Evolutionary conservation across 2,329 filamentous ascomycete species (phyloP).

Genomic region (Stachybotrys elegans): DNA sequence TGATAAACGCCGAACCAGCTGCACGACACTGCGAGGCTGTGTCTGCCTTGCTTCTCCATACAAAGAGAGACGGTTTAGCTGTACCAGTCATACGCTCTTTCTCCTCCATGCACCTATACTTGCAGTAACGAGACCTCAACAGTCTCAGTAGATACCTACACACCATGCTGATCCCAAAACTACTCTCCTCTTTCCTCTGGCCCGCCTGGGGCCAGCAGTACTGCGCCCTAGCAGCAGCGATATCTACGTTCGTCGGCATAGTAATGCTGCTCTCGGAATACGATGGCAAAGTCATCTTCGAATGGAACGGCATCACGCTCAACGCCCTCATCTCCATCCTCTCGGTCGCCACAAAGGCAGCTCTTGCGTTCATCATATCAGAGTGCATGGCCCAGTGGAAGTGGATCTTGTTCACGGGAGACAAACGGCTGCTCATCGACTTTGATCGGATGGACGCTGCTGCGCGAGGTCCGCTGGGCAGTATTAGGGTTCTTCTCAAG

Average conservation of each 20-base stretch:
- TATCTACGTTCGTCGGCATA: slow-evolving; percentile 6
- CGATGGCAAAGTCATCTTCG: slow-evolving; percentile 9
- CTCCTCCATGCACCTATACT: too few species aligned
- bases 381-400: slow-evolving; percentile 15
- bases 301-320: slow-evolving; percentile 11
- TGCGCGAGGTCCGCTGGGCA: slow-evolving; percentile 11
- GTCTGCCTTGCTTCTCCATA: too few species aligned
- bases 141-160: too few species aligned
- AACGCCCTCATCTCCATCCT: slow-evolving; percentile 13
- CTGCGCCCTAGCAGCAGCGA: slow-evolving; percentile 5
- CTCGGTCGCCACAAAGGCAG: slow-evolving; percentile 9
- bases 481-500: slow-evolving; percentile 6
- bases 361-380: slow-evolving; percentile 5
- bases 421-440: slow-evolving; percentile 9
- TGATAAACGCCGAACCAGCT: too few species aligned
- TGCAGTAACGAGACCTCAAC: too few species aligned
- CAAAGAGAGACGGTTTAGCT: too few species aligned
- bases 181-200: too few species aligned
- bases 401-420: slow-evolving; percentile 11
- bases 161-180: too few species aligned
- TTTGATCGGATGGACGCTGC: slow-evolving; percentile 13
- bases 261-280: slow-evolving; percentile 5
- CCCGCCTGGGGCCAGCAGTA: slow-evolving; percentile 5
- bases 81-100: too few species aligned
- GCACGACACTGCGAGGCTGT: too few species aligned